A percentile compares a stretch with the other conserved stretches of the same genome.
Evolutionary conservation across 1,284 basidiomycete species (phyloP).

Genomic region (Ganoderma leucocontextum): DNA sequence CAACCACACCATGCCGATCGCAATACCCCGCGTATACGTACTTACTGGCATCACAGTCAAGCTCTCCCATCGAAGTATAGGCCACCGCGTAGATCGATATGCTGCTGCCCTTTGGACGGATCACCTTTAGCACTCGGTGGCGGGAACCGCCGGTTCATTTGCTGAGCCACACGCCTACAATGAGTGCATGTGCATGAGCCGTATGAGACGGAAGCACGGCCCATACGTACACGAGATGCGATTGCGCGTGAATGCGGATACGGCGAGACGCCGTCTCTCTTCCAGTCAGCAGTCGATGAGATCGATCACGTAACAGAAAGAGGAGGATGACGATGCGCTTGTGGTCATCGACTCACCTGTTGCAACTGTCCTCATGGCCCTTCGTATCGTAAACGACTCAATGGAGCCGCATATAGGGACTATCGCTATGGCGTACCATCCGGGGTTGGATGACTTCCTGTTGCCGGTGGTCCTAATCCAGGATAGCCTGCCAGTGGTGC

Average conservation of each 20-base stretch:
- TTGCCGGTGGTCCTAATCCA: background rate
- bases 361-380: background rate
- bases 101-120: slow-evolving; percentile 10
- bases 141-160: slow-evolving; percentile 20
- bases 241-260: slow-evolving; percentile 24
- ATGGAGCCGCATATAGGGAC: background rate
- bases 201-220: slow-evolving; percentile 8
- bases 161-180: slow-evolving; percentile 19
- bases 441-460: background rate
- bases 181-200: slow-evolving; percentile 15
- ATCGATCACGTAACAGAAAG: slow-evolving; percentile 22
- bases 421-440: background rate
- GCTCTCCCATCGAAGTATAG: slow-evolving; percentile 19
- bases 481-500: background rate
- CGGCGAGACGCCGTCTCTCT: background rate
- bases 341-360: slow-evolving; percentile 17
- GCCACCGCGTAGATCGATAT: background rate
- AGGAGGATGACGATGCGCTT: slow-evolving; percentile 19
- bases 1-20: slow-evolving; percentile 13
- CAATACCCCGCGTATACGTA: background rate
- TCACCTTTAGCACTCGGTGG: slow-evolving; percentile 1
- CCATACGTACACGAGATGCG: slow-evolving; percentile 19
- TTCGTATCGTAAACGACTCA: background rate
- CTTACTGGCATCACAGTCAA: background rate
- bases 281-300: slow-evolving; percentile 12